Evolutionary conservation across 768 basidiomycete genomes (phyloP).

Genomic region (Rhodosporidiobolus odoratus): DNA sequence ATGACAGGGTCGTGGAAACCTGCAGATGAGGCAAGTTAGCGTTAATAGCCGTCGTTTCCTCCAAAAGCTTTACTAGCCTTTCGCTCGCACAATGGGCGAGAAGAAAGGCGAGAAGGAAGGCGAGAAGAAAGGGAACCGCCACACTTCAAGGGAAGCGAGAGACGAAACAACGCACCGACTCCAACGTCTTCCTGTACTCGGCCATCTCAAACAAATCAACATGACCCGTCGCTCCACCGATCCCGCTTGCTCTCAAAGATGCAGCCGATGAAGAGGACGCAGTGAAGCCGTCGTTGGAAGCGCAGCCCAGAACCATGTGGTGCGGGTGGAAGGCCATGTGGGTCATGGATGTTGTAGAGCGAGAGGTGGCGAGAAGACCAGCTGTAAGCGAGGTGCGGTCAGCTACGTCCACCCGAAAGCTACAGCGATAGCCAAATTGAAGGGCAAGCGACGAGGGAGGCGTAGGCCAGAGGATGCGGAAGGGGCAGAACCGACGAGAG

Average conservation of each 20-base stretch:
- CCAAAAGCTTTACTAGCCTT: too few species aligned
- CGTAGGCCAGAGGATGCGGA: neutral
- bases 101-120: too few species aligned
- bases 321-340: slow-evolving; percentile 75
- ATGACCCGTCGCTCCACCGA: slow-evolving; percentile 16
- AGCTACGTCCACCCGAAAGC: too few species aligned
- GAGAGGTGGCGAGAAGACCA: slow-evolving; percentile 50
- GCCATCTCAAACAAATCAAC: slow-evolving; percentile 35
- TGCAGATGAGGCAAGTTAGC: neutral
- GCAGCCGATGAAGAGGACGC: neutral
- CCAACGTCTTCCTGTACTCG: slow-evolving; percentile 22
- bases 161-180: slow-evolving; percentile 11
- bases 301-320: slow-evolving; percentile 61
- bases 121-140: neutral
- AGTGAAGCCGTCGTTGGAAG: slow-evolving; percentile 19
- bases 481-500: slow-evolving; percentile 50
- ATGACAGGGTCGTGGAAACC: neutral
- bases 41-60: neutral
- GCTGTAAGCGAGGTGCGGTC: slow-evolving; percentile 42
- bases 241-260: too few species aligned
- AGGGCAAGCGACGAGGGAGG: slow-evolving; percentile 53
- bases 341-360: slow-evolving; percentile 44
- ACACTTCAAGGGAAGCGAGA: neutral
- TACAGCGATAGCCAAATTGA: too few species aligned
- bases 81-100: too few species aligned